phyloP scores from a whole-genome alignment of 2,329 filamentous ascomycete genomes.

The Dryadomyces quercivorus region DNA sequence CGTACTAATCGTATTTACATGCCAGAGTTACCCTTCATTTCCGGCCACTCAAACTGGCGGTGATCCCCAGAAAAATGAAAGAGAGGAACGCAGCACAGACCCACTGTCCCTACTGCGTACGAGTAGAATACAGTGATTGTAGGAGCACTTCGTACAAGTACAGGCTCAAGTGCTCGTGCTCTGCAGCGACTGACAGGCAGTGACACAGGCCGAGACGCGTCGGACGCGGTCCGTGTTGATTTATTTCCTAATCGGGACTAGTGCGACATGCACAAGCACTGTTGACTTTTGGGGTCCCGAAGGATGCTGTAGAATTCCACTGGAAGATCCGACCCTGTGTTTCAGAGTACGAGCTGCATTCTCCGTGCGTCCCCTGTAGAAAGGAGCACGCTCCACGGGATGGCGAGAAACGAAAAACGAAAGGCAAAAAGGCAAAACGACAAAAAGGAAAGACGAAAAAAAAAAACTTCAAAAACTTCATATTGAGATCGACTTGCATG shows the following conservation, averaged over 20 bases:
- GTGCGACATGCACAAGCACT: not conserved
- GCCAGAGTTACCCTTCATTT: no score
- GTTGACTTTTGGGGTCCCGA: not conserved
- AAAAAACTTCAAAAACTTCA: no score
- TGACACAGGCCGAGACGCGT: not conserved
- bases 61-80: not conserved
- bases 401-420: not conserved
- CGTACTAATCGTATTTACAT: no score
- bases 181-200: no score
- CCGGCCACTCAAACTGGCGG: not conserved
- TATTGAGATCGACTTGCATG: no score
- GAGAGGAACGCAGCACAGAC: not conserved
- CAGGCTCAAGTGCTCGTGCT: no score
- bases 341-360: no score
- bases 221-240: conserved; percentile 6
- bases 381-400: not conserved
- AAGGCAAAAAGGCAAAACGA: not conserved
- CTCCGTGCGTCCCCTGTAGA: not conserved
- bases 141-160: no score
- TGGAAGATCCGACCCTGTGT: no score
- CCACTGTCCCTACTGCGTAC: no score
- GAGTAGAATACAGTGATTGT: no score
- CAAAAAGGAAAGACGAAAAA: not conserved
- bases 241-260: conserved; percentile 5
- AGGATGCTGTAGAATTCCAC: no score